A percentile compares a stretch with the other conserved stretches of the same genome.
phyloP scores from a whole-genome alignment of 352 stramenopile genomes.

The Peronospora farinosa region DNA sequence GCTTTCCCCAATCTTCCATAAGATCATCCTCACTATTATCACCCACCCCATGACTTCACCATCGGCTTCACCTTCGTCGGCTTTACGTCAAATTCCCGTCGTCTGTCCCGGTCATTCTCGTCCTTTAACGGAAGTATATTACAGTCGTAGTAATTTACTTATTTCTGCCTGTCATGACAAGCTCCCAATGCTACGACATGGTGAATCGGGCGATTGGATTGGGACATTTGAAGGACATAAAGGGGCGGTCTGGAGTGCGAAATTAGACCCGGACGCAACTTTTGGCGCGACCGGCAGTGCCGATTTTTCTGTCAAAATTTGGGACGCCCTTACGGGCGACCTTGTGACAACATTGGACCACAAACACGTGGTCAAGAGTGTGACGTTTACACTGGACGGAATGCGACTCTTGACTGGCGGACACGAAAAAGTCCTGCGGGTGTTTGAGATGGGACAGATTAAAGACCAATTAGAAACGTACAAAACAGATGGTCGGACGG shows the following conservation, averaged over 20 bases:
- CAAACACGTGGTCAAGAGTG: conserved; percentile 95
- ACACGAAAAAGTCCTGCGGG: conserved; percentile 91
- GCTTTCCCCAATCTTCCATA: no score
- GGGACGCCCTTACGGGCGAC: conserved; percentile 94
- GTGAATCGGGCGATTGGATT: conserved; percentile 91
- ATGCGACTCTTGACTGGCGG: conserved; percentile 87
- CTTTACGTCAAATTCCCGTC: conserved; percentile 80
- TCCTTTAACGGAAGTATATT: conserved; percentile 70
- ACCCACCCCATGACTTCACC: conserved; percentile 11
- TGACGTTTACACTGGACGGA: conserved; percentile 89
- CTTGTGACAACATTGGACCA: conserved; percentile 91
- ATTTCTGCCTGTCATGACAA: conserved; percentile 86
- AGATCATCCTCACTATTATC: no score
- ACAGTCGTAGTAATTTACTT: conserved; percentile 61
- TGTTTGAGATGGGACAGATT: conserved; percentile 81
- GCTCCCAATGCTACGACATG: conserved; percentile 81
- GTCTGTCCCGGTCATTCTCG: conserved; percentile 82
- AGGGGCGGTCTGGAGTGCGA: conserved; percentile 89
- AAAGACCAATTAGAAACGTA: conserved; percentile 60
- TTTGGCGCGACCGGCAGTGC: conserved; percentile 88
- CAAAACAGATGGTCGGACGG: conserved; percentile 51
- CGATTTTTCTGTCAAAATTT: conserved; percentile 95
- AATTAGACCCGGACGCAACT: conserved; percentile 75
- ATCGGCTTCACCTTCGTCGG: conserved; percentile 25
- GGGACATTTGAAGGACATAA: conserved; percentile 97